Evolutionary conservation across 768 basidiomycete genomes (phyloP), one percentile per base, ranked within the genome.

Genomic region (Pulveroboletus sp.): DNA sequence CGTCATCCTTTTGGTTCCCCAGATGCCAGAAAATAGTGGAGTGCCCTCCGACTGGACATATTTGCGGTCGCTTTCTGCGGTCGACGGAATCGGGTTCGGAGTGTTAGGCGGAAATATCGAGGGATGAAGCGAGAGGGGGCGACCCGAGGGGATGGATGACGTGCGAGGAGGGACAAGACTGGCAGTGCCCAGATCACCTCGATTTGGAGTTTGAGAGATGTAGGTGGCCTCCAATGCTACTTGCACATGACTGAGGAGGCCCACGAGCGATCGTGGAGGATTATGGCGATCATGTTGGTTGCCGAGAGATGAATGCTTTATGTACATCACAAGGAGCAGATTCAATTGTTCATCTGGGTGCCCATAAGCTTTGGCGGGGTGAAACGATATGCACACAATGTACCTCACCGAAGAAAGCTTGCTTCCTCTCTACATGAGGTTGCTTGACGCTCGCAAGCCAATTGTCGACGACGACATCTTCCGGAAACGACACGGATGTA

Each of bases 31-130:
- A 38, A 82, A 73, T 12, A 94, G 76, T 6, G 82, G 67, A 0
- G 86, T 84, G 1, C 93, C 93, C 59, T 93, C 89, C 0, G 88
- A 76, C 26, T 80, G 78, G 2, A 83, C 81, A 63, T 94, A 96
- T 62, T 81, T 77, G 37, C 79, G 76, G 67, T 96, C 93, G 14
- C 78, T 75, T 27, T 85, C 83, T 0, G 78, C 75, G 23, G 87
- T 83, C 1, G 78, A 72, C 1, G 93, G 93, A 14, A 83, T 85
- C 2, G 93, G 93, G 63, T 86, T 84, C 0, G 93, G 93, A 0
- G 93, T 96, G 44, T 73, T 73, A 2, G 91, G 91, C 24, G 89
- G 90, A 54, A 86, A 78, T 59, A 90, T 85, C 3, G 85, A 82
- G 2, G 86, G 83, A 52, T 80, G 78, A 17, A 63, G 57, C 56